phyloP scores from a whole-genome alignment of 129 eudicot genomes.

The Logfia minima region DNA sequence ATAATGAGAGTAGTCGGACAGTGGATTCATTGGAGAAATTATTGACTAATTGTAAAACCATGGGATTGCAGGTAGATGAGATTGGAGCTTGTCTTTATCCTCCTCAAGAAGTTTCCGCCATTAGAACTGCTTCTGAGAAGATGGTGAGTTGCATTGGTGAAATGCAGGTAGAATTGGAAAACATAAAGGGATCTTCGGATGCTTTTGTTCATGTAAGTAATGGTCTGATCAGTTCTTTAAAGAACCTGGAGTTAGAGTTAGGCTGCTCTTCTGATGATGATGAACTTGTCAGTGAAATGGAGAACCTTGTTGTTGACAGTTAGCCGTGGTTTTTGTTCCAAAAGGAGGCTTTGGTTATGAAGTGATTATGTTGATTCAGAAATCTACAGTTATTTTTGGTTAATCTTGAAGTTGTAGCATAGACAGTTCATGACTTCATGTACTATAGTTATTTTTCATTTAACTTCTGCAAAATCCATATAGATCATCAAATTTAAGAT shows the following conservation, averaged over 20 bases:
- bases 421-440: neutral
- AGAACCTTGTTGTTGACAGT: constrained; percentile 50
- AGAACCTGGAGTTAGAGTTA: constrained; percentile 47
- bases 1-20: constrained; percentile 25
- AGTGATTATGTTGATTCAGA: neutral
- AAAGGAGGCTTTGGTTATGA: neutral
- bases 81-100: constrained; percentile 96
- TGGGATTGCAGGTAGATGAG: constrained; percentile 77
- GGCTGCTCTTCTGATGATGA: constrained; percentile 32
- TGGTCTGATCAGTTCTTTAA: constrained; percentile 46
- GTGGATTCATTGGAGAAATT: constrained; percentile 64
- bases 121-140: constrained; percentile 55
- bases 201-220: constrained; percentile 53
- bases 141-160: constrained; percentile 47
- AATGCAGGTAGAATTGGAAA: constrained; percentile 47
- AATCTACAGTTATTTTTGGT: neutral
- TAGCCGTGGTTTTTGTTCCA: neutral
- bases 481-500: neutral
- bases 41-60: constrained; percentile 48
- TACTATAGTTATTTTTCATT: neutral
- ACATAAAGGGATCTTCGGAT: constrained; percentile 43
- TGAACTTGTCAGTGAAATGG: constrained; percentile 41
- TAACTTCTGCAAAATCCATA: neutral
- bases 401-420: neutral
- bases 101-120: constrained; percentile 72